phyloP scores from a whole-genome alignment of 768 basidiomycete genomes.

The Lyophyllum decastes region DNA sequence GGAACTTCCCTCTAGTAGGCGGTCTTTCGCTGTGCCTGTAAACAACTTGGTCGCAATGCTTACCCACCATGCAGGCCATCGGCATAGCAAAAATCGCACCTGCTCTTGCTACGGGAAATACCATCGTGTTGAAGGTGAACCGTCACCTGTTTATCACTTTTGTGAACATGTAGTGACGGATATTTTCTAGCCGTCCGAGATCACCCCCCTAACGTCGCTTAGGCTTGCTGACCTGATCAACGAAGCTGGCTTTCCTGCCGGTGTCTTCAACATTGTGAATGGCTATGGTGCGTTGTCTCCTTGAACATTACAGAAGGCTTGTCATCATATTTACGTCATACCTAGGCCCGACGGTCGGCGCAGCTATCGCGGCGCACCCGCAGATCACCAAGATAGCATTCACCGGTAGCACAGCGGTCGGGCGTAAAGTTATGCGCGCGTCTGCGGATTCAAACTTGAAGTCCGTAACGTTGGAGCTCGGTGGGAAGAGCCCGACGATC shows the following conservation, averaged over 20 bases:
- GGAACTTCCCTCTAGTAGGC: conserved; percentile 66
- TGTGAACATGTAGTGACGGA: neutral
- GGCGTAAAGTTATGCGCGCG: conserved; percentile 73
- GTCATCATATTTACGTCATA: conserved; percentile 29
- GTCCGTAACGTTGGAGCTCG: conserved; percentile 74
- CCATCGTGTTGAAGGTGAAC: conserved; percentile 62
- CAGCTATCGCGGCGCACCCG: conserved; percentile 70
- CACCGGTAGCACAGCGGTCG: conserved; percentile 66
- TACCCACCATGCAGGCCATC: neutral
- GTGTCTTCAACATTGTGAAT: conserved; percentile 65
- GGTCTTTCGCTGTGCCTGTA: no score
- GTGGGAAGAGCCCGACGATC: conserved; percentile 67
- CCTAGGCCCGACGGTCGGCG: conserved; percentile 55
- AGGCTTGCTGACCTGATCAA: conserved; percentile 52
- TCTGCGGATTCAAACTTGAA: conserved; percentile 79
- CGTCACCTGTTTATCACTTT: neutral
- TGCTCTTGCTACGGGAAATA: conserved; percentile 81
- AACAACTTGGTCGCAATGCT: no score
- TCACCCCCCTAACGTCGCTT: conserved; percentile 74
- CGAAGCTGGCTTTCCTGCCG: conserved; percentile 78
- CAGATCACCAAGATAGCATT: conserved; percentile 61
- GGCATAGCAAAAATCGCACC: neutral
- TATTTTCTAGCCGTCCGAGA: conserved; percentile 61
- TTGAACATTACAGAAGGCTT: neutral
- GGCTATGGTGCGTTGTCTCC: neutral